A percentile compares a stretch with the other conserved stretches of the same genome.
phyloP scores from a whole-genome alignment of 1,139 yeast species.

The Geotrichum klebahnii region DNA sequence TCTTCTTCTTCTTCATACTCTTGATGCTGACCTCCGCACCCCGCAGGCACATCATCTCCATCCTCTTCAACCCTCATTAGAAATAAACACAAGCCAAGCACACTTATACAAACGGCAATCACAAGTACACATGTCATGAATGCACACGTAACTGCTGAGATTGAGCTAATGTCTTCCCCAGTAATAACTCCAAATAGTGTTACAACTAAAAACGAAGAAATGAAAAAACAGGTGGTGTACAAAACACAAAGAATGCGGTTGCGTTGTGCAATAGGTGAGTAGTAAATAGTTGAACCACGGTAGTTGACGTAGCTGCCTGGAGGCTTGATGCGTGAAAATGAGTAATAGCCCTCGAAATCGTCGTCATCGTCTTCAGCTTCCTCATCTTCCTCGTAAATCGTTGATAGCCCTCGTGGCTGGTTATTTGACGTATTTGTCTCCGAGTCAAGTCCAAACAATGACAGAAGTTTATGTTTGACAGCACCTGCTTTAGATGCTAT shows the following conservation, averaged over 20 bases:
- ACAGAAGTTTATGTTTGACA: slow-evolving; percentile 10
- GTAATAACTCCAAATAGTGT: slow-evolving; percentile 47
- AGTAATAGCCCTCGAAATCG: slow-evolving; percentile 23
- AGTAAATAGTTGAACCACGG: not conserved
- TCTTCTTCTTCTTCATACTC: not conserved
- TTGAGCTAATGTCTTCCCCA: slow-evolving; percentile 35
- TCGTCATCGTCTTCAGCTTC: slow-evolving; percentile 23
- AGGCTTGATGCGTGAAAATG: not conserved
- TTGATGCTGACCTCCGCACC: not conserved
- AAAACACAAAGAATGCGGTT: slow-evolving; percentile 49
- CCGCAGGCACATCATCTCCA: not conserved
- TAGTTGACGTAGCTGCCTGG: slow-evolving; percentile 1
- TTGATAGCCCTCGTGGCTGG: slow-evolving; percentile 10
- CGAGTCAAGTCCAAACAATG: slow-evolving; percentile 1
- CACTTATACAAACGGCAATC: slow-evolving; percentile 39
- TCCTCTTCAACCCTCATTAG: slow-evolving; percentile 41
- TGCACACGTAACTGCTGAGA: slow-evolving; percentile 26
- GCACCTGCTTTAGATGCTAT: slow-evolving; percentile 24
- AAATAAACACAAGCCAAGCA: slow-evolving; percentile 41
- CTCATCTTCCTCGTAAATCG: slow-evolving; percentile 21
- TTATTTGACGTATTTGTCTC: not conserved
- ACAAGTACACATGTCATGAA: slow-evolving; percentile 36
- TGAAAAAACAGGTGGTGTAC: slow-evolving; percentile 43
- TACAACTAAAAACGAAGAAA: slow-evolving; percentile 47
- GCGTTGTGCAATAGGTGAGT: slow-evolving; percentile 36